Evolutionary conservation across 2,329 filamentous ascomycete genomes (phyloP).

Genomic region (Aspergillus tubingensis): DNA sequence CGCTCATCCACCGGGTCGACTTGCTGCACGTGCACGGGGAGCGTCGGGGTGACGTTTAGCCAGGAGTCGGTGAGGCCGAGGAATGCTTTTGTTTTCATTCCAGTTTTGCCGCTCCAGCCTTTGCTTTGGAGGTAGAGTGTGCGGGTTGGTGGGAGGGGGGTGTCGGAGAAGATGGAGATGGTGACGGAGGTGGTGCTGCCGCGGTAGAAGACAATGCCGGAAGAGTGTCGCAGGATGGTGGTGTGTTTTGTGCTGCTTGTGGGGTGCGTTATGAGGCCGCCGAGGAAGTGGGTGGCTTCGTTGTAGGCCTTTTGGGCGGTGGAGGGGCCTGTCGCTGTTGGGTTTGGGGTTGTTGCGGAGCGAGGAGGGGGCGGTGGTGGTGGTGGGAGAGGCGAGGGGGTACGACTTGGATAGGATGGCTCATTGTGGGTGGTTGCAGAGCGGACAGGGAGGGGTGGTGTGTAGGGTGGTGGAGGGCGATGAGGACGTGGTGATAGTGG

Average conservation of each 20-base stretch:
- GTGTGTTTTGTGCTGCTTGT: conserved; percentile 66
- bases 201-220: conserved; percentile 65
- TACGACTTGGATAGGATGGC: not conserved
- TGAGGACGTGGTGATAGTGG: not conserved
- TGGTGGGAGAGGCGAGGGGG: conserved; percentile 10
- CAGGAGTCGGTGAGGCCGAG: conserved; percentile 62
- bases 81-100: conserved; percentile 66
- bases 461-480: not conserved
- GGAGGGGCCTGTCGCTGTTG: conserved; percentile 8
- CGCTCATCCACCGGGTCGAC: conserved; percentile 62
- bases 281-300: conserved; percentile 66
- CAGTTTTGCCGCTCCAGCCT: conserved; percentile 68
- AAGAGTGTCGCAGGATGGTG: conserved; percentile 67
- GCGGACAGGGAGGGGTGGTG: not conserved
- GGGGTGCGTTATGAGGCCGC: conserved; percentile 64
- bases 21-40: conserved; percentile 50
- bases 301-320: conserved; percentile 39
- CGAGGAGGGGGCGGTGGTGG: not conserved
- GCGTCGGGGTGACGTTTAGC: conserved; percentile 67
- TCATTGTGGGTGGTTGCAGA: not conserved
- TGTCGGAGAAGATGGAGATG: conserved; percentile 65
- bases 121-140: conserved; percentile 69
- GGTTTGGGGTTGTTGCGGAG: conserved; percentile 4
- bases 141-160: conserved; percentile 57
- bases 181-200: conserved; percentile 65